Conservation (phyloP, 495 filamentous ascomycete genomes). For the Hypoxylon trugodes region DNA sequence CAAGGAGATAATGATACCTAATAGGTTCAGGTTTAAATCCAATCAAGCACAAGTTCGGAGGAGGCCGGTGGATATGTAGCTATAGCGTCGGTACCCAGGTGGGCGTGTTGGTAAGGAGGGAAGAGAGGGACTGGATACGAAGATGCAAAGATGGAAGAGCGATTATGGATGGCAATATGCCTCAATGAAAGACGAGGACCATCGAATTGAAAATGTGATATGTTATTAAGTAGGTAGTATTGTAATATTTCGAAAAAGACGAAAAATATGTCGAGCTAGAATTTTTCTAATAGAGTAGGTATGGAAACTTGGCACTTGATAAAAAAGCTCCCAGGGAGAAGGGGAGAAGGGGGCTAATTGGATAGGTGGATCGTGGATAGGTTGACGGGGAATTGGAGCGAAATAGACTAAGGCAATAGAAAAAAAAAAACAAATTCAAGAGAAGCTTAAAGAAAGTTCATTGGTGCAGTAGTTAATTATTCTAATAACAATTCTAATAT, state of each 20-base stretch:
- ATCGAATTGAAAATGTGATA: slow-evolving; percentile 22
- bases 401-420: not conserved
- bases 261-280: slow-evolving; percentile 30
- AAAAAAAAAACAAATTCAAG: not conserved
- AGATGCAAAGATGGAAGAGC: slow-evolving; percentile 2
- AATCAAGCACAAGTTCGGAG: slow-evolving; percentile 32
- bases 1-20: slow-evolving; percentile 32
- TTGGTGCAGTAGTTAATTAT: too few species aligned
- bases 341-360: slow-evolving; percentile 15
- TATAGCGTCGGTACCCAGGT: not conserved
- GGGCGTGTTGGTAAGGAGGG: not conserved
- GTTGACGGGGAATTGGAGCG: slow-evolving; percentile 18
- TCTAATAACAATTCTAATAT: too few species aligned
- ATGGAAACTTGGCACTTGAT: slow-evolving; percentile 40
- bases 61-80: slow-evolving; percentile 23
- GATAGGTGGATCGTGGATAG: slow-evolving; percentile 25
- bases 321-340: slow-evolving; percentile 12
- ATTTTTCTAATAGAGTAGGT: slow-evolving; percentile 20
- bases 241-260: slow-evolving; percentile 30
- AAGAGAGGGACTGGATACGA: not conserved
- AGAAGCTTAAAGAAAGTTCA: slow-evolving; percentile 7
- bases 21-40: too few species aligned
- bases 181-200: slow-evolving; percentile 19
- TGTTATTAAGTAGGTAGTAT: slow-evolving; percentile 29
- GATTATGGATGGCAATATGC: slow-evolving; percentile 14